Base-by-base conservation (phyloP, 2,329 filamentous ascomycete genomes). In the Colletotrichum filicis region DNA sequence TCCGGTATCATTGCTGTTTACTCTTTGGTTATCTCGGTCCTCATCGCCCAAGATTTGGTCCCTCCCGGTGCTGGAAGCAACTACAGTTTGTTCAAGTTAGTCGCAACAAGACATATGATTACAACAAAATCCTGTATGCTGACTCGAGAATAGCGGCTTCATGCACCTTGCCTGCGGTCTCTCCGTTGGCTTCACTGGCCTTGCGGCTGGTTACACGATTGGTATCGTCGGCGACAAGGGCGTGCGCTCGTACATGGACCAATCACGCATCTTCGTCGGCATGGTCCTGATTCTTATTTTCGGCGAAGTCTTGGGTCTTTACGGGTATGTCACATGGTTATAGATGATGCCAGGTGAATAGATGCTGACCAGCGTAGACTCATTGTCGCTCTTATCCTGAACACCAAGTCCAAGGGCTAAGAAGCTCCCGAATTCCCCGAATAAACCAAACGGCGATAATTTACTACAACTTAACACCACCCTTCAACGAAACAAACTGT, bases 231-330 rank as follows among this genome's bases (percentile, higher is more conserved):
- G 97, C 77, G 97, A 99, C 85, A 93, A 92, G 85, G 95, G 97
- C 74, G 96, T 98, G 66, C 92, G 97, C 78, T 92, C 95, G 70
- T 98, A 97, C 86, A 98, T 99, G 95, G 91, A 95, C 79, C 97
- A 99, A 84, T 97, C 94, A 62, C 91, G 96, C 75, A 93, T 99
- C 76, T 99, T 98, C 79, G 97, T 99, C 62, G 97, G 97, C 83
- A 98, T 98, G 97, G 96, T 99, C 59, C 86, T 99, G 79, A 98
- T 98, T 78, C 89, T 98, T 75, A 99, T 99, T 90, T 99, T 99
- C 82, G 97, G 95, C 70, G 97, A 99, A 88, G 97, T 99, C 22
- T 83, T 99, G 81, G 97, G 97, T 83, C 92, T 99, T 37, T 99
- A 99, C 80, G 97, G 97, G 95, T 98, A 88, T 77, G 92, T 82